These are phyloP conservation scores for Cucumis sativus DNA, from an alignment of 306 rosid species.

Conservation along the genomic window DNA sequence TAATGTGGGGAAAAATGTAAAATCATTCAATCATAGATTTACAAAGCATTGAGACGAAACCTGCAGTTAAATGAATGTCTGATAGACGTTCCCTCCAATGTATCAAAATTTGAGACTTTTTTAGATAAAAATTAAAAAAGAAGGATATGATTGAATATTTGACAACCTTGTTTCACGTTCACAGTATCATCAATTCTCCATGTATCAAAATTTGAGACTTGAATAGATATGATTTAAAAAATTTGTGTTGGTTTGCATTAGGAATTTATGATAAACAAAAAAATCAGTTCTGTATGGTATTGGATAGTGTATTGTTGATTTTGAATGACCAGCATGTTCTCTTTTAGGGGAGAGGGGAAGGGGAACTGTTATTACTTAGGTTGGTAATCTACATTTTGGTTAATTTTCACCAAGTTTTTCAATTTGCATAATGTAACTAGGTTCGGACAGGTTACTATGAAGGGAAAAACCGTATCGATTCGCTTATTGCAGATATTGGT, in stretches of 20 bases:
- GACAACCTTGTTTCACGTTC: background rate
- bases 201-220: too few species aligned
- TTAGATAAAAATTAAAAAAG: too few species aligned
- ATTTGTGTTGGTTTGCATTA: background rate
- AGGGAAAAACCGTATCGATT: conserved; percentile 82
- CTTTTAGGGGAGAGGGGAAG: background rate
- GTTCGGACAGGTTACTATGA: conserved; percentile 84
- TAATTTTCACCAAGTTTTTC: background rate
- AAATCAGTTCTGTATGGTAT: background rate
- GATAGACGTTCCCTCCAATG: background rate
- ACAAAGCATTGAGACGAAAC: background rate
- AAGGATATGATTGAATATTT: background rate
- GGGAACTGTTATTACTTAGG: background rate
- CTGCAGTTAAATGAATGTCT: background rate
- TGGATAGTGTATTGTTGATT: background rate
- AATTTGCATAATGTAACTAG: conserved; percentile 26
- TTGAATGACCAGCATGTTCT: background rate
- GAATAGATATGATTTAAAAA: too few species aligned
- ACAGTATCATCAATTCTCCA: background rate
- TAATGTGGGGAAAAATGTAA: background rate
- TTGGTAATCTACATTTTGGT: background rate
- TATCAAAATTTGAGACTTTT: background rate
- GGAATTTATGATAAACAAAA: background rate
- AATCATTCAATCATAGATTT: background rate
- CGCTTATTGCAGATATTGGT: conserved; percentile 61